Evolutionary conservation across 345 rosid genomes (phyloP), one percentile per base, ranked within the genome.

Genomic region (Boechera divaricarpa): DNA sequence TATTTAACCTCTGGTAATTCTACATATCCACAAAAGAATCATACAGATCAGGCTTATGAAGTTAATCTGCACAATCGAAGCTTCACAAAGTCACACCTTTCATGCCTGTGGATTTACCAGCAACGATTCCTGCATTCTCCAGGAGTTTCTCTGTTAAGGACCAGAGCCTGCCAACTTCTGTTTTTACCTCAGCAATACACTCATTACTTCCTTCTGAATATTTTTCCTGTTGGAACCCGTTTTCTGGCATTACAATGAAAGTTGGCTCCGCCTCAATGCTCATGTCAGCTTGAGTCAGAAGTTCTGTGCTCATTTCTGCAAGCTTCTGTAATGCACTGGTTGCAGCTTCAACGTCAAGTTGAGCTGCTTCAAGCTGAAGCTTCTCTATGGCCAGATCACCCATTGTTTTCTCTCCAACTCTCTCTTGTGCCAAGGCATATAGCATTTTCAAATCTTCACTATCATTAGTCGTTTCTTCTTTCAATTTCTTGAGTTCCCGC

Each of bases 311-410:
- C 94, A 90, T 85, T 55, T 85, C 94, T 7, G 86, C 84, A 28
- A 91, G 89, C 69, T 89, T 88, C 63, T 86, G 86, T 42, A 92
- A 83, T 8, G 93, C 95, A 53, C 71, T 67, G 5, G 86, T 87
- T 16, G 96, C 97, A 72, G 96, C 94, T 83, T 90, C 96, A 18
- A 86, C 90, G 82, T 91, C 96, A 44, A 90, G 87, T 71, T 89
- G 84, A 54, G 91, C 91, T 54, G 93, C 93, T 77, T 94, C 93
- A 0, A 89, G 88, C 79, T 94, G 87, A 67, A 91, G 96, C 81
- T 87, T 87, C 86, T 90, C 94, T 56, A 87, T 89, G 24, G 91
- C 94, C 63, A 90, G 70, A 12, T 87, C 90, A 38, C 94, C 93
- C 26, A 85, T 58, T 39, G 82, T 88, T 80, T 70, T 90, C 61